Conservation (phyloP, 2,329 filamentous ascomycete genomes). For the Penicillium sp. region DNA sequence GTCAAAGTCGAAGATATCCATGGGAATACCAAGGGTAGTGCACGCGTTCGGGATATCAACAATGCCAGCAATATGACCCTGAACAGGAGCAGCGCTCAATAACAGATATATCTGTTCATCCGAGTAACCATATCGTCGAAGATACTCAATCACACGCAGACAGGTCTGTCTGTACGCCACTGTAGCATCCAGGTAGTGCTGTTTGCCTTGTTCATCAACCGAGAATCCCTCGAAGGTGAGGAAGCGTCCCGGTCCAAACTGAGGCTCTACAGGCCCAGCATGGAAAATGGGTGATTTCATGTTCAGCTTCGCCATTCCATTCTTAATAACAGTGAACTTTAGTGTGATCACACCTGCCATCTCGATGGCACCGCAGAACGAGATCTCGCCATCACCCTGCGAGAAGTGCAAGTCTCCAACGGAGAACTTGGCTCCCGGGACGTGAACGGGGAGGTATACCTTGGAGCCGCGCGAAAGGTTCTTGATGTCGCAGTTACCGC, state of each 20-base stretch:
- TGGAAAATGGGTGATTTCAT: slow-evolving; percentile 82
- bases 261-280: slow-evolving; percentile 80
- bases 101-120: slow-evolving; percentile 82
- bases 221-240: slow-evolving; percentile 87
- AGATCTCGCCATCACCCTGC: slow-evolving; percentile 86
- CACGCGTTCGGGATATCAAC: slow-evolving; percentile 90
- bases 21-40: slow-evolving; percentile 79
- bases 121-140: slow-evolving; percentile 63
- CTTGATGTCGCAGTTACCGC: slow-evolving; percentile 90
- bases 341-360: slow-evolving; percentile 90
- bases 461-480: slow-evolving; percentile 74
- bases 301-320: slow-evolving; percentile 65
- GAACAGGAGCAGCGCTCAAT: slow-evolving; percentile 77
- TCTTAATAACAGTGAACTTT: slow-evolving; percentile 82
- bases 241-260: slow-evolving; percentile 75
- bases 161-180: slow-evolving; percentile 81
- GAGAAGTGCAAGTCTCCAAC: slow-evolving; percentile 86
- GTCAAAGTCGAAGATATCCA: slow-evolving; percentile 95
- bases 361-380: slow-evolving; percentile 84
- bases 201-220: slow-evolving; percentile 81
- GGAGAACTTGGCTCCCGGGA: slow-evolving; percentile 79
- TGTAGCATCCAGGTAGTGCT: slow-evolving; percentile 81
- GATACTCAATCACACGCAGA: slow-evolving; percentile 72
- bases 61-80: slow-evolving; percentile 82
- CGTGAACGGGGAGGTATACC: slow-evolving; percentile 82